These are phyloP conservation scores for Psidium guajava DNA, from an alignment of 345 rosid species.

Conservation along the genomic window DNA sequence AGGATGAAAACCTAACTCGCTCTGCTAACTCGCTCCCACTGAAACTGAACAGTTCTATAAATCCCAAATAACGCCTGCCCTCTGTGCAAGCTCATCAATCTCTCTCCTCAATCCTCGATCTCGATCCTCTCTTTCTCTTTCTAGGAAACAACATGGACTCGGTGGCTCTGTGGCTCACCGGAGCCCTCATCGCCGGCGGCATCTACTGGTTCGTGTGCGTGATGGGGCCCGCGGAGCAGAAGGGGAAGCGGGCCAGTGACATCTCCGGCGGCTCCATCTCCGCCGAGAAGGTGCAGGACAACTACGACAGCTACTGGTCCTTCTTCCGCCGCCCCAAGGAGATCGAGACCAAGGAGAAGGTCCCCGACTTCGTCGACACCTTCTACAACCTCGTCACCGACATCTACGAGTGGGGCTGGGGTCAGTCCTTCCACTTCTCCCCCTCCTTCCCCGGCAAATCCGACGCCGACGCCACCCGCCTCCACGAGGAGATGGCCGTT, in stretches of 20 bases:
- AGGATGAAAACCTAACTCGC: not conserved
- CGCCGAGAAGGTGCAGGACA: slow-evolving; percentile 67
- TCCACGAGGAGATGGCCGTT: slow-evolving; percentile 82
- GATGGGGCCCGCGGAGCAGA: slow-evolving; percentile 78
- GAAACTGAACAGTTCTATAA: not conserved
- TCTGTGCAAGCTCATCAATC: not conserved
- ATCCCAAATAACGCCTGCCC: not conserved
- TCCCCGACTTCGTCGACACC: slow-evolving; percentile 94
- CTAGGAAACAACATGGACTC: slow-evolving; percentile 27
- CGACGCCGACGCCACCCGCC: slow-evolving; percentile 74
- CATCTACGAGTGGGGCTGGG: slow-evolving; percentile 99
- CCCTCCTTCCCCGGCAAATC: slow-evolving; percentile 74
- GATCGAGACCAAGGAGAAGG: slow-evolving; percentile 68
- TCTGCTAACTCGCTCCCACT: not conserved
- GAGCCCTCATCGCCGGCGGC: slow-evolving; percentile 55
- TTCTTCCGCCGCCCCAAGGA: slow-evolving; percentile 85
- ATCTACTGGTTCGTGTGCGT: slow-evolving; percentile 84
- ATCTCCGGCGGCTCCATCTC: slow-evolving; percentile 96
- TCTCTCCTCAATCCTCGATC: not conserved
- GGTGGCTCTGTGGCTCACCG: slow-evolving; percentile 54
- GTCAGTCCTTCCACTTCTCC: slow-evolving; percentile 95
- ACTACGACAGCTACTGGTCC: slow-evolving; percentile 76
- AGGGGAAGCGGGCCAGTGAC: slow-evolving; percentile 53
- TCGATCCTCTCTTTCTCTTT: not conserved
- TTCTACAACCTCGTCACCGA: slow-evolving; percentile 92